Evolutionary conservation across 495 filamentous ascomycete species (phyloP), one percentile per base, ranked within the genome.

Genomic region (Aspergillus incahuasiensis): DNA sequence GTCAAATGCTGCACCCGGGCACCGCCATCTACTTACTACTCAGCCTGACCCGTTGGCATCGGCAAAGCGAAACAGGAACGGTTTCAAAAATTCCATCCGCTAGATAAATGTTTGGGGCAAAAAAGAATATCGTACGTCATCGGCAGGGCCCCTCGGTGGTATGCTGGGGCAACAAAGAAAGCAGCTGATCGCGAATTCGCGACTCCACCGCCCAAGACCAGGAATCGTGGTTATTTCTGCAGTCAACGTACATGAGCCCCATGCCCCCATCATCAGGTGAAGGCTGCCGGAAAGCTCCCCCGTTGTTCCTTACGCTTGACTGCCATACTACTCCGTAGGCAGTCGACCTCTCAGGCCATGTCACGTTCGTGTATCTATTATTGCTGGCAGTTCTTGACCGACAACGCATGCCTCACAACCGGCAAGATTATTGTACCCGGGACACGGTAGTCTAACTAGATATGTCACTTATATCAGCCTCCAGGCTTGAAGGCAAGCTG

Each of bases 231-330:
- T 45, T 48, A 47, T 34, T 48, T 53, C 53, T 56, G 58, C 48
- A 52, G 57, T 52, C 35, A 52, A 52, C 49, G 53, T 56, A 60
- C 57, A 60, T 60, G 52, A 56, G 57, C 57, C 57, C 57, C 57
- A 56, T 55, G n/a, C n/a, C n/a, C 57, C 38, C 15, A 35, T 53
- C 19, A 35, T n/a, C 25, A 28, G 25, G 25, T 28, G 30, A 28
- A n/a, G 12, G 38, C 25, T 53, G 56, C 57, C 58, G 58, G 58
- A 53, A 60, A 35, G 58, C 56, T 56, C 53, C 53, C 58, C 58
- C 53, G 58, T 48, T 43, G 58, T 49, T 45, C 40, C 39, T 44
- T 38, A 16, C 18, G 49, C 28, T 11, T 34, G 19, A 46, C 20
- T 41, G 25, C 18, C 32, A 18, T 24, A 40, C 5, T 30, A 9